Evolutionary conservation across 768 basidiomycete species (phyloP), one percentile per base, ranked within the genome.

Genomic region (Roridomyces roridus): DNA sequence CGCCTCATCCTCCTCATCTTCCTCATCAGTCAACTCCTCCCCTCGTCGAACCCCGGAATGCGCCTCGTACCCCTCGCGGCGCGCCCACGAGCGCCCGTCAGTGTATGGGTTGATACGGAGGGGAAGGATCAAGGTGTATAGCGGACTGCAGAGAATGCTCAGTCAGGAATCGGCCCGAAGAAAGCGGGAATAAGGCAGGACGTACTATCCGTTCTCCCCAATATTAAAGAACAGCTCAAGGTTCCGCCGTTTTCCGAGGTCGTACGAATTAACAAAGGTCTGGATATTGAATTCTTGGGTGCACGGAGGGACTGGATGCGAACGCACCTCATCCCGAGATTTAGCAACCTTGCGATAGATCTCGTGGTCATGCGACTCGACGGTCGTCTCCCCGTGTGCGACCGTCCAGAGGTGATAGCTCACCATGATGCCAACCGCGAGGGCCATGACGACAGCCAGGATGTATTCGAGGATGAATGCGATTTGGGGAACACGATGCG

Each of bases 21-120:
- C 86, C 20, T 95, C 94, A 63, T 94, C 92, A 4, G 96, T 98
- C 59, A 98, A 74, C 66, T 95, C 93, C 55, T 96, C 96, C 17
- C 88, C 91, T 28, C 77, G 77, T n/a, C 80, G 74, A 3, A 95
- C 70, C 5, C 90, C 89, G 2, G 39, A 47, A 3, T 71, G 67
- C 60, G 91, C 88, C 37, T 82, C 79, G 61, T 85, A 82, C 14
- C 91, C 93, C 9, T 80, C 75, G 18, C 80, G 78, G 15, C 91
- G 85, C 12, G 86, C 88, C 93, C 92, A 96, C 0, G 81, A 78
- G 55, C 84, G 81, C 2, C 97, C 97, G 66, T 98, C 89, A 0
- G 92, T 91, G 53, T 90, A 88, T 0, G 96, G 94, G 51, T 83
- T 82, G 24, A 91, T 79, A 10, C 89, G 85, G 5, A 94, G 70